Evolutionary conservation across 2,329 filamentous ascomycete species (phyloP).

Genomic region (Diplocarpon mali): DNA sequence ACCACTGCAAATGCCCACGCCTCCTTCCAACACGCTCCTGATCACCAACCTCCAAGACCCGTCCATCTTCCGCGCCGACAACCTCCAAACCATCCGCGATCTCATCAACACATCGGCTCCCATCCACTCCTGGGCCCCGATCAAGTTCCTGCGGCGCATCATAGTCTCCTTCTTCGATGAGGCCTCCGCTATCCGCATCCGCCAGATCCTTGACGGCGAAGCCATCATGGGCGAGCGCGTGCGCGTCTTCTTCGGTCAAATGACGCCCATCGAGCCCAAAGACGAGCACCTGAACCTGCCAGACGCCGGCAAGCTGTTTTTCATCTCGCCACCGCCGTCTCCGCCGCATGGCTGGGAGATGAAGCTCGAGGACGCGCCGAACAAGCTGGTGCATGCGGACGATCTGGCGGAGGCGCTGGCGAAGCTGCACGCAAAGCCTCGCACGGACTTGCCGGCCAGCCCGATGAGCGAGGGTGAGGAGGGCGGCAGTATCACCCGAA

Average conservation of each 20-base stretch:
- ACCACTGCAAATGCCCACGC: slow-evolving; percentile 57
- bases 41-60: slow-evolving; percentile 68
- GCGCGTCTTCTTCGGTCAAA: slow-evolving; percentile 57
- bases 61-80: slow-evolving; percentile 63
- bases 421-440: slow-evolving; percentile 41
- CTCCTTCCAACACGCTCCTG: slow-evolving; percentile 72
- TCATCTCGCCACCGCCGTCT: slow-evolving; percentile 58
- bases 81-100: slow-evolving; percentile 61
- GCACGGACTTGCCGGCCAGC: slow-evolving; percentile 29
- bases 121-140: slow-evolving; percentile 67
- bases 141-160: slow-evolving; percentile 75
- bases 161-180: slow-evolving; percentile 66
- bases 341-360: slow-evolving; percentile 61
- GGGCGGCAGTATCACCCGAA: slow-evolving; percentile 4
- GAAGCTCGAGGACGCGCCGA: slow-evolving; percentile 56
- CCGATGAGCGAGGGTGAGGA: slow-evolving; percentile 31
- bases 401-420: slow-evolving; percentile 57
- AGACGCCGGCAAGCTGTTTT: slow-evolving; percentile 61
- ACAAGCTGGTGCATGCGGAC: slow-evolving; percentile 58
- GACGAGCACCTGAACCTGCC: slow-evolving; percentile 54
- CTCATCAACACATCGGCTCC: slow-evolving; percentile 59
- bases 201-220: slow-evolving; percentile 64
- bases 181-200: slow-evolving; percentile 59
- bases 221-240: slow-evolving; percentile 58
- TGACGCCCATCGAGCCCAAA: slow-evolving; percentile 42